Base-by-base conservation (phyloP, 345 rosid genomes). In the Aquilaria yunnanensis region DNA sequence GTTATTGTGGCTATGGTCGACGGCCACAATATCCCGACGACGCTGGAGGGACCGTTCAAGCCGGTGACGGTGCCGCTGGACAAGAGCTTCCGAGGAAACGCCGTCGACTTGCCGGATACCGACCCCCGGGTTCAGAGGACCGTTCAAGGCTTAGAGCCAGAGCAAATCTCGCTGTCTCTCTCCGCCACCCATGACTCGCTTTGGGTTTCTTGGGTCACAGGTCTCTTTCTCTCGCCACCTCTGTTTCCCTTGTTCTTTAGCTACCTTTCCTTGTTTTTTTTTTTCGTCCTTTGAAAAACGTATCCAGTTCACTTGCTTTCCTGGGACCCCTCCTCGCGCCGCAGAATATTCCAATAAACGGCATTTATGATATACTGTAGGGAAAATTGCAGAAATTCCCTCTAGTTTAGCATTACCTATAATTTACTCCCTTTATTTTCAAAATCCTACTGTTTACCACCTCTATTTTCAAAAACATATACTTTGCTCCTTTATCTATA, bases 121-220 rank as follows among this genome's bases (percentile, higher is more conserved):
- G 90, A 88, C 67, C 86, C 81, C 51, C 81, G 85, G 9, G 72
- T 88, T 48, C 74, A 68, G 51, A 60, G 81, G 68, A 69, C 68
- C 6, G 81, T 45, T 53, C 8, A 32, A 23, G 77, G 77, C 31
- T 81, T 85, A 64, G 65, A 59, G 71, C 99, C 96, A 13, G 84
- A 88, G 56, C 97, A 90, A 65, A 77, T 94, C 64, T 85, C 89
- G 0, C 62, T 94, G 67, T 88, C 99, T 56, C 90, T 94, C 16
- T 88, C 97, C 50, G 61, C 81, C 32, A 69, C 57, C 56, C 67
- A 76, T 74, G 75, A 82, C 74, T 86, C 97, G 2, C 80, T 81
- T 45, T 88, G 90, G 95, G 70, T 90, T 59, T 93, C 99, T 57
- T 93, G 99, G 99, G 69, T 90, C 71, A 90, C 99, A 74, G 97